Percentiles rank a stretch among this genome's conserved stretches.
These are phyloP conservation scores for Phytopythium kandeliae DNA, from an alignment of 352 stramenopile species.

Conservation along the genomic window DNA sequence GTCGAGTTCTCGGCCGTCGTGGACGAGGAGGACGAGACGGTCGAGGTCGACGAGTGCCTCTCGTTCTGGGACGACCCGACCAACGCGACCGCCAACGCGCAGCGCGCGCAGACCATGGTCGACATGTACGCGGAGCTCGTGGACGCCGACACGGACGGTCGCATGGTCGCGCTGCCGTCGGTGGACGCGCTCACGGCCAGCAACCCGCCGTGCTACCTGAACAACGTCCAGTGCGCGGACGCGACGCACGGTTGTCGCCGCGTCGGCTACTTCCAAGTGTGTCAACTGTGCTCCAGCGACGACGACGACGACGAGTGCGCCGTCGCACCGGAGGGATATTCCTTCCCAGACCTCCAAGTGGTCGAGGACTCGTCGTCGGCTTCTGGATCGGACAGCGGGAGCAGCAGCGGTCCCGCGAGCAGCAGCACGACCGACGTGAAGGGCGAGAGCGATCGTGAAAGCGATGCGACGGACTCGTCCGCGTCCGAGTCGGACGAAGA, in stretches of 20 bases:
- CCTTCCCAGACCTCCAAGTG: slow-evolving; percentile 2
- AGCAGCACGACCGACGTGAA: neutral
- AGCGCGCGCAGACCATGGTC: slow-evolving; percentile 35
- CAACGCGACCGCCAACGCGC: slow-evolving; percentile 34
- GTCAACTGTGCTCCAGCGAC: slow-evolving; percentile 29
- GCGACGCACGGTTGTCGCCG: slow-evolving; percentile 54
- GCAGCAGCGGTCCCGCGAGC: neutral
- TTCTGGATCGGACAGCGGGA: neutral
- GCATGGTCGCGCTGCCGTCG: slow-evolving; percentile 46
- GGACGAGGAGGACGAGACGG: slow-evolving; percentile 10
- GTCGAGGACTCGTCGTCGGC: neutral
- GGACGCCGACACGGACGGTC: slow-evolving; percentile 10
- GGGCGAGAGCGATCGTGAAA: neutral
- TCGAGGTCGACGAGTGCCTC: slow-evolving; percentile 19
- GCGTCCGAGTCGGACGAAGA: neutral
- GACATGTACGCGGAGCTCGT: slow-evolving; percentile 36
- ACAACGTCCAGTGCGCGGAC: slow-evolving; percentile 43
- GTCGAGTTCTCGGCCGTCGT: slow-evolving; percentile 55
- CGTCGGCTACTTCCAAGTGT: slow-evolving; percentile 50
- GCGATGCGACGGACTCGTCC: neutral
- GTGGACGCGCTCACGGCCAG: slow-evolving; percentile 24
- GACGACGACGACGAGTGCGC: slow-evolving; percentile 14
- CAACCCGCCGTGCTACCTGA: slow-evolving; percentile 67
- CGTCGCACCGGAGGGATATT: neutral
- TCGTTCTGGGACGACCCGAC: slow-evolving; percentile 61